phyloP scores from a whole-genome alignment of 1,284 basidiomycete genomes.

The Moesziomyces parantarcticus region DNA sequence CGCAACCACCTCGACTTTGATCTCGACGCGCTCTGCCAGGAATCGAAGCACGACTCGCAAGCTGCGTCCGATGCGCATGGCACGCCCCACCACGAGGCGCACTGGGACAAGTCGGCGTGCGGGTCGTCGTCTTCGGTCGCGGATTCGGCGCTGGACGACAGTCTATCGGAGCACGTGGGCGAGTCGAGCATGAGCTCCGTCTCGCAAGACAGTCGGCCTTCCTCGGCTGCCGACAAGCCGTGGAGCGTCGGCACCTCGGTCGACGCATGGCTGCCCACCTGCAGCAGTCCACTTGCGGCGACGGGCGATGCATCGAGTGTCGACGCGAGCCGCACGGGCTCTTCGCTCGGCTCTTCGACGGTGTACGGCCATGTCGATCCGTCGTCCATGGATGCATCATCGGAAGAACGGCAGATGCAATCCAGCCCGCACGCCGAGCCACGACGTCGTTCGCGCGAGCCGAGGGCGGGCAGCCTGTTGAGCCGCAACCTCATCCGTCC shows the following conservation, averaged over 20 bases:
- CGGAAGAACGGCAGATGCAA: too few species aligned
- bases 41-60: neutral
- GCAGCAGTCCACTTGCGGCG: slow-evolving; percentile 10
- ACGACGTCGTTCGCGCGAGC: slow-evolving; percentile 30
- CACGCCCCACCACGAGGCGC: too few species aligned
- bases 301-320: slow-evolving; percentile 1
- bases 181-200: slow-evolving; percentile 40
- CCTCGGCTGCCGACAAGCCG: slow-evolving; percentile 18
- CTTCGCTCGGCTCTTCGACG: slow-evolving; percentile 34
- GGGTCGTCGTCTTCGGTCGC: slow-evolving; percentile 25
- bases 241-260: neutral
- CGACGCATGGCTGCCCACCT: slow-evolving; percentile 18
- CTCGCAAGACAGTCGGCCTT: slow-evolving; percentile 28
- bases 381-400: neutral
- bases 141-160: slow-evolving; percentile 35
- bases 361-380: slow-evolving; percentile 21
- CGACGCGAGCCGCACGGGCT: slow-evolving; percentile 23
- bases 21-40: slow-evolving; percentile 17
- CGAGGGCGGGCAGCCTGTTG: slow-evolving; percentile 28
- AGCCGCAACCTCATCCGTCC: slow-evolving; percentile 30
- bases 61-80: neutral
- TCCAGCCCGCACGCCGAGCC: too few species aligned
- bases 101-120: slow-evolving; percentile 14
- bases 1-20: slow-evolving; percentile 43
- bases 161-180: slow-evolving; percentile 22